Evolutionary conservation across 1,139 yeast genomes (phyloP).

Genomic region (Hanseniaspora uvarum): DNA sequence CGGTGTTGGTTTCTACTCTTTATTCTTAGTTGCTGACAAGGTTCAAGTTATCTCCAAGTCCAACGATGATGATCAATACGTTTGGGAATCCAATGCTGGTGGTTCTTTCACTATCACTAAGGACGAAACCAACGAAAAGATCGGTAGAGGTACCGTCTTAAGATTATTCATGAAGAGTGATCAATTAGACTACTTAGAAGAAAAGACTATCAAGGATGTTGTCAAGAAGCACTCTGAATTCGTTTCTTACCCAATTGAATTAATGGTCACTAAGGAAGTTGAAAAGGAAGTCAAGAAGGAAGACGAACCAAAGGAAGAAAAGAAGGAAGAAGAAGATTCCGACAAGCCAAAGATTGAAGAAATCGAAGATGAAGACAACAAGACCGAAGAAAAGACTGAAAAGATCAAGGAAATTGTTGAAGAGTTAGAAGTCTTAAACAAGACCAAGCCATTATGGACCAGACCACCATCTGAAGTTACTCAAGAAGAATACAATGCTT

Average conservation of each 20-base stretch:
- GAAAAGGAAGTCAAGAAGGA: constrained; percentile 86
- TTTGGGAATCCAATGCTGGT: constrained; percentile 99
- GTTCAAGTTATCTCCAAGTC: constrained; percentile 97
- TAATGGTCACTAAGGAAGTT: constrained; percentile 96
- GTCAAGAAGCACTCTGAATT: constrained; percentile 99
- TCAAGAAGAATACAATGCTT: constrained; percentile 97
- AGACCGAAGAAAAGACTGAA: constrained; percentile 57
- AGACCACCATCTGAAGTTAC: constrained; percentile 97
- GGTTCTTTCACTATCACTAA: constrained; percentile 95
- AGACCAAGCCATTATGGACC: constrained; percentile 99
- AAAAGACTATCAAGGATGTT: constrained; percentile 98
- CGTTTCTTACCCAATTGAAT: constrained; percentile 97
- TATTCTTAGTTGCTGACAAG: constrained; percentile 97
- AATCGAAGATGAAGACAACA: constrained; percentile 54
- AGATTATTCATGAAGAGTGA: constrained; percentile 98
- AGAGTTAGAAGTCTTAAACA: constrained; percentile 95
- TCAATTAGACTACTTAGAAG: constrained; percentile 97
- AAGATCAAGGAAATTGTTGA: constrained; percentile 77
- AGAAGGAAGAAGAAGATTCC: constrained; percentile 48
- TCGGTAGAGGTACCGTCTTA: constrained; percentile 90
- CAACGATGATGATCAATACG: constrained; percentile 98
- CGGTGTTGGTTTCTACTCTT: constrained; percentile 99
- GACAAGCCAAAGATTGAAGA: constrained; percentile 60
- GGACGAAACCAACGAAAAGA: constrained; percentile 74
- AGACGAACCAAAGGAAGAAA: constrained; percentile 39